These are phyloP conservation scores for Candida anglica DNA, from an alignment of 805 yeast genomes.

Conservation along the genomic window DNA sequence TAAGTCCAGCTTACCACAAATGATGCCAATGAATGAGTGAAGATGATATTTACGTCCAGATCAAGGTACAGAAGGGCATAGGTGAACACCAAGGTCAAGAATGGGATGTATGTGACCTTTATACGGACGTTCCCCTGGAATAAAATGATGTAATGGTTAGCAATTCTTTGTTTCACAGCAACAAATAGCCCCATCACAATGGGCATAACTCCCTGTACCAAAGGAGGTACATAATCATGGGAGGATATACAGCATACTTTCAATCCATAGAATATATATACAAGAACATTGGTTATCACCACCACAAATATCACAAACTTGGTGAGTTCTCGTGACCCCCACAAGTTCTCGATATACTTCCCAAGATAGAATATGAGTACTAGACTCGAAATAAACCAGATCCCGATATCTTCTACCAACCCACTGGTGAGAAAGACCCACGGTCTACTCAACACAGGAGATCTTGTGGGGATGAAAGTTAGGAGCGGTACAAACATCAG, in stretches of 20 bases:
- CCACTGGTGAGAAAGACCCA: slow-evolving; percentile 49
- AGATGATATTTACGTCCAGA: slow-evolving; percentile 24
- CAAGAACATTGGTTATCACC: slow-evolving; percentile 29
- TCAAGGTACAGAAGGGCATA: slow-evolving; percentile 19
- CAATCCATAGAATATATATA: slow-evolving; percentile 22
- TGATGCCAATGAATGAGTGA: slow-evolving; percentile 22
- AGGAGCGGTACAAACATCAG: slow-evolving; percentile 46
- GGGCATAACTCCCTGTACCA: slow-evolving; percentile 52
- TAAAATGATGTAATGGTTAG: slow-evolving; percentile 53
- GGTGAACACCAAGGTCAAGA: slow-evolving; percentile 19
- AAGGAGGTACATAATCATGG: slow-evolving; percentile 26
- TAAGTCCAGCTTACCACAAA: slow-evolving; percentile 37
- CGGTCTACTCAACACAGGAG: slow-evolving; percentile 37
- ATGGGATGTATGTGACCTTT: slow-evolving; percentile 38
- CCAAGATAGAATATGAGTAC: slow-evolving; percentile 49
- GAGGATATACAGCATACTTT: slow-evolving; percentile 11
- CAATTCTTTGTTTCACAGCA: slow-evolving; percentile 62
- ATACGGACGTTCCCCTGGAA: slow-evolving; percentile 45
- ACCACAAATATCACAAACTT: slow-evolving; percentile 41
- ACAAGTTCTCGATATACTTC: slow-evolving; percentile 58
- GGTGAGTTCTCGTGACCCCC: slow-evolving; percentile 55
- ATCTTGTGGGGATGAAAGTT: slow-evolving; percentile 45
- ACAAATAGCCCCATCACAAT: slow-evolving; percentile 57
- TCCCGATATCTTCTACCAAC: slow-evolving; percentile 42
- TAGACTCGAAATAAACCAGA: slow-evolving; percentile 34